A percentile compares a stretch with the other conserved stretches of the same genome.
Conservation (phyloP, 164 flowering plant genomes). For the Warburgia ugandensis region DNA sequence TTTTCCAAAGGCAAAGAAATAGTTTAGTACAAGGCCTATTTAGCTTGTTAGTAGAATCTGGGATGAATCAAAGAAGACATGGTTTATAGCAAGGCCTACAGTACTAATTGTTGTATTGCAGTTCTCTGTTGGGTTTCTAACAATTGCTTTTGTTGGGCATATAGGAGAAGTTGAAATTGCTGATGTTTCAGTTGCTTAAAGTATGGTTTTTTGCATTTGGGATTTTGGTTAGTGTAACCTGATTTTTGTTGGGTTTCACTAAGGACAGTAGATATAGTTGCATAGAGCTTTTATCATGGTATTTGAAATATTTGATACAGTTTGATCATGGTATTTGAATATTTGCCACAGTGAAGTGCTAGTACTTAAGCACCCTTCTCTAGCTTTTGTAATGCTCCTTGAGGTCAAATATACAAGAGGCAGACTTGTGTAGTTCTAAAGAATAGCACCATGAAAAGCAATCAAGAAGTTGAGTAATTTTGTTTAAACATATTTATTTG, state of each 20-base stretch:
- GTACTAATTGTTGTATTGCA: constrained; percentile 29
- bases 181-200: constrained; percentile 34
- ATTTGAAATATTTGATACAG: neutral
- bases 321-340: no score
- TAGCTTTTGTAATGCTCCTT: no score
- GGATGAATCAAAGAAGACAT: constrained; percentile 42
- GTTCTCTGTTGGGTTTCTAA: constrained; percentile 32
- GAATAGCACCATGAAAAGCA: no score
- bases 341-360: no score
- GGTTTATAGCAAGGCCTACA: constrained; percentile 44
- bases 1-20: neutral
- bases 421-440: no score
- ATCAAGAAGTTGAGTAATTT: no score
- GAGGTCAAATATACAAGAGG: no score
- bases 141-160: constrained; percentile 41
- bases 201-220: constrained; percentile 38
- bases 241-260: neutral
- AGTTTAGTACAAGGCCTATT: neutral
- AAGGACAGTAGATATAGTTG: neutral
- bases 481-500: no score
- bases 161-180: constrained; percentile 39
- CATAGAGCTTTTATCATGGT: neutral
- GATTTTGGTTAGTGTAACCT: constrained; percentile 25
- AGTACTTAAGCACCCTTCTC: no score
- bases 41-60: constrained; percentile 12